These are phyloP conservation scores for Starmerella vitae DNA, from an alignment of 805 yeast species.

Conservation along the genomic window DNA sequence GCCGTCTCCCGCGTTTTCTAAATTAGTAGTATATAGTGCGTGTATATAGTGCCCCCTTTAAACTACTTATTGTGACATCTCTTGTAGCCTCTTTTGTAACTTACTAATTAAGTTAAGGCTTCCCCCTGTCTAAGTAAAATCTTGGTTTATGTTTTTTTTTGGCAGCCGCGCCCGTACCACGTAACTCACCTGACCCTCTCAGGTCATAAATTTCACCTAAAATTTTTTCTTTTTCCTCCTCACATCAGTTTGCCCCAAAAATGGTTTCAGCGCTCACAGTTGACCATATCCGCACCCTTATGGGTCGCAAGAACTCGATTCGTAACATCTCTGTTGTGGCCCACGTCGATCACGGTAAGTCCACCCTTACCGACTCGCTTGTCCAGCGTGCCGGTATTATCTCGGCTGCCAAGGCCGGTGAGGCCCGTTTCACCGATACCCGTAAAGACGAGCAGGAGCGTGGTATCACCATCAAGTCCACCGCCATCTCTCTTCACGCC, in stretches of 20 bases:
- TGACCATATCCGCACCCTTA: slow-evolving; percentile 90
- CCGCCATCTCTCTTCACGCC: slow-evolving; percentile 93
- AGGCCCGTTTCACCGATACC: slow-evolving; percentile 99
- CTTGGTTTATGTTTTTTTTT: no score
- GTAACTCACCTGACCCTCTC: slow-evolving; percentile 1
- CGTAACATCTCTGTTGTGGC: slow-evolving; percentile 99
- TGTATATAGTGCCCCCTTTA: no score
- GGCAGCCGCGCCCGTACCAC: not conserved
- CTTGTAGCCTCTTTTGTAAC: no score
- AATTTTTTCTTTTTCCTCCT: slow-evolving; percentile 7
- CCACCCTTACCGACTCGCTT: slow-evolving; percentile 97
- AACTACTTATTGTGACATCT: no score
- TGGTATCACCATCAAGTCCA: slow-evolving; percentile 98
- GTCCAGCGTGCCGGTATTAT: slow-evolving; percentile 99
- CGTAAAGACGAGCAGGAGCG: slow-evolving; percentile 99
- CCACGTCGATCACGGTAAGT: slow-evolving; percentile 99
- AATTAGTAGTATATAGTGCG: no score
- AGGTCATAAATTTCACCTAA: not conserved
- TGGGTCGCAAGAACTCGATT: slow-evolving; percentile 99
- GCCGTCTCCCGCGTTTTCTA: slow-evolving; percentile 26
- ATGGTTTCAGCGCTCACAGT: slow-evolving; percentile 27
- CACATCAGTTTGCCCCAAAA: slow-evolving; percentile 4
- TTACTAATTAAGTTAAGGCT: no score
- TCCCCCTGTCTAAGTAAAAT: no score
- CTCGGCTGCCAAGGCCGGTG: slow-evolving; percentile 99